Base-by-base conservation (phyloP, 2,329 filamentous ascomycete genomes). In the Neonectria sp. region DNA sequence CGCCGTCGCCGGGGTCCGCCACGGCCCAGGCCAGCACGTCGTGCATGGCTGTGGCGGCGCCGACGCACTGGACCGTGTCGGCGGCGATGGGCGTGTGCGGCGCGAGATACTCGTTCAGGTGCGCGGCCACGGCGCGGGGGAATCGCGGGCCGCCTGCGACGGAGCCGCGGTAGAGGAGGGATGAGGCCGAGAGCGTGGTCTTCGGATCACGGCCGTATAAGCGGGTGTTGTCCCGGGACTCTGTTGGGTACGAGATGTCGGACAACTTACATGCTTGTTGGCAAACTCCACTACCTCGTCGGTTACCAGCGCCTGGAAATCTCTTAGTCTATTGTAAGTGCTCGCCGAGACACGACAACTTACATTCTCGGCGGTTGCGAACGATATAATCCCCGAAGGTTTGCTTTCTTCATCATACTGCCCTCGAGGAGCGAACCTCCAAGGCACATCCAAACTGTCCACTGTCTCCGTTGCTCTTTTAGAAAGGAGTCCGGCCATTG, bases 301-400 rank as follows among this genome's bases (percentile, higher is more conserved):
- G 4, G 84, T 83, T 68, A 86, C 83, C 15, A 87, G 78, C 15
- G 73, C 73, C 79, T 81, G 48, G 27, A 9, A 29, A 24, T 2
- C 4, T 7, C 62, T 63, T 27, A 61, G 62, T 35, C 4, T 43
- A 15, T 2, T 6, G 15, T 9, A 21, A 17, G n/a, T 24, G 21
- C 4, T 9, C 5, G 45, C 3, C 6, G 2, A 1, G 21, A 27
- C 48, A 12, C 17, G n/a, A 12, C 15, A 17, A n/a, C 59, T 4
- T 55, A 74, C 79, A 70, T 88, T 87, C 67, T 87, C 86, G 5
- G 86, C 85, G 1, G 85, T 79, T 0, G 82, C 83, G 31, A 88
- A 82, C 4, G 83, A 86, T 56, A 87, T 78, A 55, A 85, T 79
- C 1, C 85, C 85, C 9, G 75, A 68, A 1, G 80, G 79, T 35